phyloP scores from a whole-genome alignment of 768 basidiomycete species.

The Mycena vulgaris region DNA sequence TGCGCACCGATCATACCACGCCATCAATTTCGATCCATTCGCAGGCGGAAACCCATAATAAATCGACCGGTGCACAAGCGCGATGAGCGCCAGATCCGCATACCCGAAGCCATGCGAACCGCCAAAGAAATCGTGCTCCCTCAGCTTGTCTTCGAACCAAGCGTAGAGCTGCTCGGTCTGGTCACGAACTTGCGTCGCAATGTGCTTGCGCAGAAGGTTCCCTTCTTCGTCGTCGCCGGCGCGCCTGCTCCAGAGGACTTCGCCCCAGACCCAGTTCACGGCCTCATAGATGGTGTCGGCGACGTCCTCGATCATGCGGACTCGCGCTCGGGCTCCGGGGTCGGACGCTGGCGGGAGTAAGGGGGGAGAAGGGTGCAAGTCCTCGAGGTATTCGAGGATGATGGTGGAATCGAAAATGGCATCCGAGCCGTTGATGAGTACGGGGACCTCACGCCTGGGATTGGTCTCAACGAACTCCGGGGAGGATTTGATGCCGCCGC shows the following conservation, averaged over 20 bases:
- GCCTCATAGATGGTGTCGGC: neutral
- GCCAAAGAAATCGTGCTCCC: slow-evolving; percentile 1
- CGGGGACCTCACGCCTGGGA: neutral
- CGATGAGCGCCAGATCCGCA: slow-evolving; percentile 2
- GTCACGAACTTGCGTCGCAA: neutral
- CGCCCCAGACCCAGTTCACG: slow-evolving; percentile 1
- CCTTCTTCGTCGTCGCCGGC: slow-evolving; percentile 1
- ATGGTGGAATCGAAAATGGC: neutral
- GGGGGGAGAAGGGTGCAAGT: neutral
- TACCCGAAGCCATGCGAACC: slow-evolving; percentile 2
- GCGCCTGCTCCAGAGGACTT: neutral
- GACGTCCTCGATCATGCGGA: neutral
- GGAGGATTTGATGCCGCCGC: neutral
- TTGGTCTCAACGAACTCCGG: neutral
- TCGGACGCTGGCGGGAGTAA: slow-evolving; percentile 2
- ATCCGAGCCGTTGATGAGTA: neutral
- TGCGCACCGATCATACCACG: slow-evolving; percentile 2
- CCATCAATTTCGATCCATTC: slow-evolving; percentile 2
- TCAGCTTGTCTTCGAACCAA: slow-evolving; percentile 2
- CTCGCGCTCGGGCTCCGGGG: neutral
- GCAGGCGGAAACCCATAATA: neutral
- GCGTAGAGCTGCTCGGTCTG: slow-evolving; percentile 1
- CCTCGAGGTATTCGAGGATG: slow-evolving; percentile 2
- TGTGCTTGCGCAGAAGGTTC: slow-evolving; percentile 2
- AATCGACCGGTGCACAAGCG: neutral